Evolutionary conservation across 2,329 filamentous ascomycete genomes (phyloP).

Genomic region (Aureobasidium sp.): DNA sequence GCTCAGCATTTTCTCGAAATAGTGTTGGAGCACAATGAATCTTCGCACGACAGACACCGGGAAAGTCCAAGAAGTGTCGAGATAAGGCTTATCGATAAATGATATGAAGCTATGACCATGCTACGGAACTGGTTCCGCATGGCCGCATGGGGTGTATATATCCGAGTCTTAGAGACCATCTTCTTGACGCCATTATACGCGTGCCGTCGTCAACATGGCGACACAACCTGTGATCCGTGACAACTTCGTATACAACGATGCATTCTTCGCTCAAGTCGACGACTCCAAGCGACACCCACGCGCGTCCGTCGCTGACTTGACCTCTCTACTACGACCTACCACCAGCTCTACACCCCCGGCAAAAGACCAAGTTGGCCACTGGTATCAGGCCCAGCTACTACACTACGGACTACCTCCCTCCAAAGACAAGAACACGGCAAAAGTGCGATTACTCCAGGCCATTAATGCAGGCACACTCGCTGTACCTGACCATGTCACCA

Average conservation of each 20-base stretch:
- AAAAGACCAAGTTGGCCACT: conserved; percentile 51
- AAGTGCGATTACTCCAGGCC: conserved; percentile 53
- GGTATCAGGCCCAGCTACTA: conserved; percentile 56
- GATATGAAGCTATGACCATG: background rate
- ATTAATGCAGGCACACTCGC: conserved; percentile 43
- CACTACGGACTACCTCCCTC: conserved; percentile 55
- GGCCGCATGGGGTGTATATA: too few relatives aligned
- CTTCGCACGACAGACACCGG: background rate
- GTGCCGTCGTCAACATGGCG: background rate
- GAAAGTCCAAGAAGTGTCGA: too few relatives aligned
- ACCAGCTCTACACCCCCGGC: background rate
- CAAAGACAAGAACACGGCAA: conserved; percentile 52
- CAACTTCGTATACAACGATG: conserved; percentile 27
- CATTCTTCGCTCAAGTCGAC: conserved; percentile 25
- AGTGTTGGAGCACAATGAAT: too few relatives aligned
- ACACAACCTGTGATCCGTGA: conserved; percentile 21
- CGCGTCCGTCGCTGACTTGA: conserved; percentile 18
- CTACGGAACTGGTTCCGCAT: background rate
- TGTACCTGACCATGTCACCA: conserved; percentile 44
- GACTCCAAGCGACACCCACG: conserved; percentile 26
- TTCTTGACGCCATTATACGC: background rate
- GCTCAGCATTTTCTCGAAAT: too few relatives aligned
- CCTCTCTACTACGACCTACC: background rate
- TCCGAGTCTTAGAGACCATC: too few relatives aligned
- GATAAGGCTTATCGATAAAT: background rate